Evolutionary conservation across 2,329 filamentous ascomycete species (phyloP).

Genomic region (Hypoxylon sp.): DNA sequence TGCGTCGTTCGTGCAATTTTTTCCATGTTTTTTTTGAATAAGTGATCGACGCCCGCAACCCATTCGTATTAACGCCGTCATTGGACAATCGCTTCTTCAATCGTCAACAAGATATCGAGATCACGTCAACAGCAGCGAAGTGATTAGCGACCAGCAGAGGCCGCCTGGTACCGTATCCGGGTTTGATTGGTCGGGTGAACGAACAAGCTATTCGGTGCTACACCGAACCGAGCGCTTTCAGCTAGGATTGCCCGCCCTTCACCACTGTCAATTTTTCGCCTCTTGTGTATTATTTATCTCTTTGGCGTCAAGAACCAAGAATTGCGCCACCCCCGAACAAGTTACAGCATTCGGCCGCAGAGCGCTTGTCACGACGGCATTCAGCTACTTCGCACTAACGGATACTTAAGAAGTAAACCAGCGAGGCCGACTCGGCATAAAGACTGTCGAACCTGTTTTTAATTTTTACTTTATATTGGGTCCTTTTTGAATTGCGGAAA

Average conservation of each 20-base stretch:
- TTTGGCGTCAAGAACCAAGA: slow-evolving; percentile 21
- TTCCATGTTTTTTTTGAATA: slow-evolving; percentile 23
- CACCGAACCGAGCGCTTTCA: slow-evolving; percentile 45
- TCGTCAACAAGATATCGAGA: slow-evolving; percentile 47
- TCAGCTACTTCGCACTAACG: slow-evolving; percentile 25
- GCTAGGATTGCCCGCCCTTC: slow-evolving; percentile 44
- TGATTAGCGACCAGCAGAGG: slow-evolving; percentile 44
- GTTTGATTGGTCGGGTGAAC: slow-evolving; percentile 45
- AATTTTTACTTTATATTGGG: slow-evolving; percentile 27
- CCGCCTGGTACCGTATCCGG: slow-evolving; percentile 19
- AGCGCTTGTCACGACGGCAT: slow-evolving; percentile 24
- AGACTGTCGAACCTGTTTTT: slow-evolving; percentile 11
- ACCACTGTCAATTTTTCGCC: slow-evolving; percentile 31
- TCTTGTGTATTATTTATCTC: slow-evolving; percentile 34
- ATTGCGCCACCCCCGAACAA: slow-evolving; percentile 33
- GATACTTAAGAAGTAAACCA: slow-evolving; percentile 29
- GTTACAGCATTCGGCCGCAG: slow-evolving; percentile 7
- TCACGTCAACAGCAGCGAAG: slow-evolving; percentile 43
- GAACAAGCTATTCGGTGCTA: slow-evolving; percentile 49
- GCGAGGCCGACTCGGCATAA: slow-evolving; percentile 32
- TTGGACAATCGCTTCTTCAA: slow-evolving; percentile 48
- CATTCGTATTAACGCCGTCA: slow-evolving; percentile 33
- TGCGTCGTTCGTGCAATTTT: slow-evolving; percentile 28
- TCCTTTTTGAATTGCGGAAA: slow-evolving; percentile 11
- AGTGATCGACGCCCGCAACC: slow-evolving; percentile 33